These are phyloP conservation scores for Kandelia obovata DNA, from an alignment of 345 rosid species.

Conservation along the genomic window DNA sequence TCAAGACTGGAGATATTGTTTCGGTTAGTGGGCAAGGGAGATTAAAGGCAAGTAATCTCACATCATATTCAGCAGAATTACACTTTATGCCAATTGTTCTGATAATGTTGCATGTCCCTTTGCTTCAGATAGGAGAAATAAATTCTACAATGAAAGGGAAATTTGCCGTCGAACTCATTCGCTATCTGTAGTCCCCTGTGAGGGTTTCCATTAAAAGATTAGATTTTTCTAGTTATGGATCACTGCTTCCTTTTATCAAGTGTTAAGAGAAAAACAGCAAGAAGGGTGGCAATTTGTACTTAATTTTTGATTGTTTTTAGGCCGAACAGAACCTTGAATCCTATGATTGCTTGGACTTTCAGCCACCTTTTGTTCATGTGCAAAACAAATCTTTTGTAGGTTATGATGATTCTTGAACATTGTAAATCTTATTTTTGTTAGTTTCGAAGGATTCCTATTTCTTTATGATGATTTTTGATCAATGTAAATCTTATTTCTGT, in stretches of 20 bases:
- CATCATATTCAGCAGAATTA: background rate
- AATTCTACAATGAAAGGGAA: conserved; percentile 74
- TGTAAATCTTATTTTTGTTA: background rate
- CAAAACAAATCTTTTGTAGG: background rate
- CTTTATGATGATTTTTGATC: background rate
- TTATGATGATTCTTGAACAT: background rate
- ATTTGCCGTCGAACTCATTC: conserved; percentile 72
- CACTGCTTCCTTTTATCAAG: background rate
- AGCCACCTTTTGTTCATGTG: background rate
- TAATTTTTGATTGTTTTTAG: too few species aligned
- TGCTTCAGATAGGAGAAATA: conserved; percentile 68
- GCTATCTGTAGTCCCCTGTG: conserved; percentile 40
- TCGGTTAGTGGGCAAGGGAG: conserved; percentile 92
- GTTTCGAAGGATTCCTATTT: too few species aligned
- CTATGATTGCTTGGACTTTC: too few species aligned
- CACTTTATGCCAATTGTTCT: conserved; percentile 6
- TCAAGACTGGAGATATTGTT: conserved; percentile 78
- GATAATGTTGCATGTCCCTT: background rate
- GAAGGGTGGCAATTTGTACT: background rate
- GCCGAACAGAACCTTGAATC: too few species aligned
- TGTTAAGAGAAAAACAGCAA: background rate
- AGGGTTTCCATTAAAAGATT: background rate
- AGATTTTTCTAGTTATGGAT: background rate
- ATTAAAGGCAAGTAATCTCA: conserved; percentile 47
- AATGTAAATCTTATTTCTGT: background rate